Evolutionary conservation across 495 filamentous ascomycete species (phyloP).

Genomic region (Daldinia childiae): DNA sequence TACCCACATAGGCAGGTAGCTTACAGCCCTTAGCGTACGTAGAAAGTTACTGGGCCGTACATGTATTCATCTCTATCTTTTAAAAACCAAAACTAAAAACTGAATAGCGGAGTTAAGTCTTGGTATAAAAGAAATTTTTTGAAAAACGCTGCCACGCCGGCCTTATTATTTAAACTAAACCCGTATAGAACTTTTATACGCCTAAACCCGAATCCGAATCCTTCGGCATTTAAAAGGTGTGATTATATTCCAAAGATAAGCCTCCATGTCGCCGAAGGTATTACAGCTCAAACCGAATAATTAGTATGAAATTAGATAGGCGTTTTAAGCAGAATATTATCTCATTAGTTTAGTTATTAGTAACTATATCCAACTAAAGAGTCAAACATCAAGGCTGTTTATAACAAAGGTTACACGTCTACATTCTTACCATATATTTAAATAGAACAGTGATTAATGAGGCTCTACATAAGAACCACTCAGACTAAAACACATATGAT

Average conservation of each 20-base stretch:
- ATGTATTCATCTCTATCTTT: background rate
- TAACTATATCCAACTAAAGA: background rate
- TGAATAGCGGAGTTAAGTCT: background rate
- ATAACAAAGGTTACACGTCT: background rate
- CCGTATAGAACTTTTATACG: background rate
- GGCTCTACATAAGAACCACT: background rate
- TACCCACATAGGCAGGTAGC: slow-evolving; percentile 26
- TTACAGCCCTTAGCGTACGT: background rate
- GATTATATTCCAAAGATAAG: background rate
- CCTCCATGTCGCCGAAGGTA: background rate
- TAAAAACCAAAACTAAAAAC: background rate
- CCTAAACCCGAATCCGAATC: background rate
- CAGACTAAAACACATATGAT: background rate
- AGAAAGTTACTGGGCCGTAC: background rate
- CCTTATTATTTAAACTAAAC: background rate
- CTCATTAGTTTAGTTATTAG: background rate
- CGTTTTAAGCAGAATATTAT: background rate
- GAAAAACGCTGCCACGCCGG: background rate
- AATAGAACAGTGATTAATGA: background rate
- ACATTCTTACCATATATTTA: background rate
- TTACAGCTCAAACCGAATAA: background rate
- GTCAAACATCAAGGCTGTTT: background rate
- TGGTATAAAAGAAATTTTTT: background rate
- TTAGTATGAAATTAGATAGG: background rate
- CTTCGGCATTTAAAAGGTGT: background rate